Conservation (phyloP, 2,329 filamentous ascomycete genomes). For the Achaetomium macrosporum region DNA sequence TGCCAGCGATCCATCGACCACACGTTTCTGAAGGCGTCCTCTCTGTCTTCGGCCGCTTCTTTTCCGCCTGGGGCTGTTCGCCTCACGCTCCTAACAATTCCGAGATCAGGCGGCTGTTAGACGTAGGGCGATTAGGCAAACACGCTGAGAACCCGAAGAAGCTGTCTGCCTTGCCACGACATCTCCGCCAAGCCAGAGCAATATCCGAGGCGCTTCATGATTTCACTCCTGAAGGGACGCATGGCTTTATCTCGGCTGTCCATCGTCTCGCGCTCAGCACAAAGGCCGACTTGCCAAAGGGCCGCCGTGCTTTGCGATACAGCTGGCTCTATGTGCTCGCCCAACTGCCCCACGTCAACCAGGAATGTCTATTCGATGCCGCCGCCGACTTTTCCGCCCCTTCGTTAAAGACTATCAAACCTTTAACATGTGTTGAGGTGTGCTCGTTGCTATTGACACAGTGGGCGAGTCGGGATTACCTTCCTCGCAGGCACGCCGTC, state of each 20-base stretch:
- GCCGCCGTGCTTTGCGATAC: slow-evolving; percentile 15
- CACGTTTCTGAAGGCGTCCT: slow-evolving; percentile 11
- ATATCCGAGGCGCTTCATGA: slow-evolving; percentile 3
- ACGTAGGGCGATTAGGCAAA: not conserved
- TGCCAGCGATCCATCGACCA: slow-evolving; percentile 2
- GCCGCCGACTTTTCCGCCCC: slow-evolving; percentile 11
- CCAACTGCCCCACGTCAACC: slow-evolving; percentile 18
- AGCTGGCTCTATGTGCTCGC: slow-evolving; percentile 27
- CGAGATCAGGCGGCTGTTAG: not conserved
- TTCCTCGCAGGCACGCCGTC: slow-evolving; percentile 5
- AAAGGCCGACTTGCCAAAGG: not conserved
- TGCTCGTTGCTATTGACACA: slow-evolving; percentile 28
- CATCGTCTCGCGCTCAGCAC: slow-evolving; percentile 8
- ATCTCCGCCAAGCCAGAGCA: slow-evolving; percentile 8
- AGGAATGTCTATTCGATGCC: slow-evolving; percentile 15
- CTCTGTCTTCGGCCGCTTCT: slow-evolving; percentile 15
- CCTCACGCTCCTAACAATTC: not conserved
- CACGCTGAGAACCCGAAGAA: not conserved
- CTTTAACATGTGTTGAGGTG: slow-evolving; percentile 21
- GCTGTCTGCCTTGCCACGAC: not conserved
- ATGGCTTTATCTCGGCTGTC: slow-evolving; percentile 12
- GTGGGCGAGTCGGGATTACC: slow-evolving; percentile 29
- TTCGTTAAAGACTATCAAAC: slow-evolving; percentile 10
- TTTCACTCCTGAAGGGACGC: slow-evolving; percentile 5
- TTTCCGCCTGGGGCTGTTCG: slow-evolving; percentile 12